Base-by-base conservation (phyloP, 495 filamentous ascomycete genomes). In the Daldinia grandis region DNA sequence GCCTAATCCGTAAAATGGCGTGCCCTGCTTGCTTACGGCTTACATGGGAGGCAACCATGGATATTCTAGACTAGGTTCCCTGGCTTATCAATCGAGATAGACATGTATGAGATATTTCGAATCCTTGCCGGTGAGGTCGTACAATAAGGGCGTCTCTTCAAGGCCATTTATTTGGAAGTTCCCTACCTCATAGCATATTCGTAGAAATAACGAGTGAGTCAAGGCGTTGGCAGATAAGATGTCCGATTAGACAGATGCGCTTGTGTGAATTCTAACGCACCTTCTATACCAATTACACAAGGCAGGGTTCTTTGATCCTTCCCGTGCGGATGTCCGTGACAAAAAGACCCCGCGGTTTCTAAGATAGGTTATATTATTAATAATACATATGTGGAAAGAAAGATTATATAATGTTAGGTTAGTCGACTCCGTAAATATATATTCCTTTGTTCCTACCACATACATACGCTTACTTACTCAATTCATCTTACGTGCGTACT, bases 1-100 rank as follows among this genome's bases (percentile, higher is more conserved):
- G 49, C 51, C 62, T 9, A 58, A 71, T 71, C 42, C 10, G 68
- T 62, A 59, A 31, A 28, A 35, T 21, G 24, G 1, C 40, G 10
- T 50, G 37, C 19, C 59, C 15, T 50, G 19, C 40, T n/a, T n/a
- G 27, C 51, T 57, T 49, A 57, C 33, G 33, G 33, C 14, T 24
- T 51, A 27, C 59, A 58, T 66, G 33, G 12, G 3, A 35, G 33
- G 12, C 33, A 35, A 14, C 10, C 33, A 35, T 35, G 35, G 28
- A 38, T 40, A 47, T 47, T 21, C 42, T 1, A 47, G 42, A 47
- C 42, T 24, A 21, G 42, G 19, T 19, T 38, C 40, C 42, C 63
- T 56, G 19, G 42, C 58, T 6, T 28, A 53, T 40, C 59, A 25
- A 57, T 57, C 30, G 31, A 30, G 21, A 53, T 53, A 53, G 5